A percentile compares a stretch with the other conserved stretches of the same genome.
These are phyloP conservation scores for Triticum timopheevii DNA, from an alignment of 176 grass and related monocot genomes.

Conservation along the genomic window DNA sequence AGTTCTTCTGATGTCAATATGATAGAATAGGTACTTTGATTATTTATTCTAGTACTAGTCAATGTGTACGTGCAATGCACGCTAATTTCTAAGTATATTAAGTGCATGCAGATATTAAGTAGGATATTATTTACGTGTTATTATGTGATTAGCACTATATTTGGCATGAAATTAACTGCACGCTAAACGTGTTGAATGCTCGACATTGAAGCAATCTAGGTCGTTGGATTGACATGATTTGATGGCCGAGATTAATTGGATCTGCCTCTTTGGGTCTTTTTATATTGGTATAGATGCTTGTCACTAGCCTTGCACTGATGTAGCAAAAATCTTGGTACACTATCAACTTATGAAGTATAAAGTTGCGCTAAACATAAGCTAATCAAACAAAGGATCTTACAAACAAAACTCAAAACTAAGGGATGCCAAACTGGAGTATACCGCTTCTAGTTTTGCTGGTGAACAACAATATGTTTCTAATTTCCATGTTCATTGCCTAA, in stretches of 20 bases:
- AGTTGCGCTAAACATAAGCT: neutral
- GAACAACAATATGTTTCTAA: slow-evolving; percentile 8
- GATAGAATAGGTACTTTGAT: neutral
- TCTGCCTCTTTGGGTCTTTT: too few relatives aligned
- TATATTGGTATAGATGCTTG: too few relatives aligned
- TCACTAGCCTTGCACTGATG: neutral
- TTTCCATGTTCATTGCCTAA: neutral
- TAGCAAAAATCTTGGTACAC: neutral
- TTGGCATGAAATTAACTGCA: too few relatives aligned
- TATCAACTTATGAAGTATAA: neutral
- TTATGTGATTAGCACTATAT: too few relatives aligned
- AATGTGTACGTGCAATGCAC: too few relatives aligned
- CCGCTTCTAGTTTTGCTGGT: neutral
- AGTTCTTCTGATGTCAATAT: neutral
- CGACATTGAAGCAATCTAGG: too few relatives aligned
- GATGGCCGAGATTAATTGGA: too few relatives aligned
- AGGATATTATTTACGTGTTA: too few relatives aligned
- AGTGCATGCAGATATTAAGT: too few relatives aligned
- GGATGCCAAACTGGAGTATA: neutral
- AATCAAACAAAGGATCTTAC: neutral
- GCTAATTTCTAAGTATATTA: too few relatives aligned
- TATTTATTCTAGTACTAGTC: neutral
- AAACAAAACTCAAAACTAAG: neutral
- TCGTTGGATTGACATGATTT: too few relatives aligned
- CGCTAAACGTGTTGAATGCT: too few relatives aligned